These are phyloP conservation scores for Kodamaea kaohsiungensis DNA, from an alignment of 805 yeast genomes.

Conservation along the genomic window DNA sequence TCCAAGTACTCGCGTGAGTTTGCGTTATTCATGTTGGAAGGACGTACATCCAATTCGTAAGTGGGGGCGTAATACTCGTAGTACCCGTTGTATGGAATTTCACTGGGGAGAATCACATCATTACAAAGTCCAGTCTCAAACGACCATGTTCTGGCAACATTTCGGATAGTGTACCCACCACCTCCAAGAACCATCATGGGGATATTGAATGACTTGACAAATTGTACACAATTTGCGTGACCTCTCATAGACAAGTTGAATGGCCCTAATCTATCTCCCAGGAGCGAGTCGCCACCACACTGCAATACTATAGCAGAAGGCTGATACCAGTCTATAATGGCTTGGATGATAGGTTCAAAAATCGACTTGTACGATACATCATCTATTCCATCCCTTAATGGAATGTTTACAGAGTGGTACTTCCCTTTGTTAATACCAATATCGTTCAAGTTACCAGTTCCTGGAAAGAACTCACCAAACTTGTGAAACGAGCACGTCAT, in stretches of 20 bases:
- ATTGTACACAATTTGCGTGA: conserved; percentile 29
- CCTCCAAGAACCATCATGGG: conserved; percentile 32
- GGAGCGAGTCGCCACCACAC: conserved; percentile 29
- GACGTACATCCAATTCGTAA: conserved; percentile 29
- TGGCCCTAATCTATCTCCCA: conserved; percentile 30
- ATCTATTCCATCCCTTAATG: conserved; percentile 30
- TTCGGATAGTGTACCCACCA: conserved; percentile 30
- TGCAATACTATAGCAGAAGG: conserved; percentile 29
- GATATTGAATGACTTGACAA: conserved; percentile 24
- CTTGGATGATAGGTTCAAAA: conserved; percentile 27
- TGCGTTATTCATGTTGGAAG: conserved; percentile 29
- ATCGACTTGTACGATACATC: conserved; percentile 28
- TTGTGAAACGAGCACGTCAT: conserved; percentile 30
- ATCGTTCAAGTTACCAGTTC: conserved; percentile 30
- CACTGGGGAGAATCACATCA: conserved; percentile 23
- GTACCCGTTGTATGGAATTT: conserved; percentile 31
- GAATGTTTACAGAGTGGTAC: conserved; percentile 28
- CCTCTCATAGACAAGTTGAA: conserved; percentile 30
- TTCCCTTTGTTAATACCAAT: conserved; percentile 30
- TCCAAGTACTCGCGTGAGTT: conserved; percentile 29
- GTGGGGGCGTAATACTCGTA: conserved; percentile 32
- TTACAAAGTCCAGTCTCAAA: conserved; percentile 27
- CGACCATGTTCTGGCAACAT: conserved; percentile 31
- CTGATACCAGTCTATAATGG: conserved; percentile 31
- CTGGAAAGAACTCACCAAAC: conserved; percentile 31